Evolutionary conservation across 257 asterid species (phyloP).

Genomic region (Solanum sejunctum): DNA sequence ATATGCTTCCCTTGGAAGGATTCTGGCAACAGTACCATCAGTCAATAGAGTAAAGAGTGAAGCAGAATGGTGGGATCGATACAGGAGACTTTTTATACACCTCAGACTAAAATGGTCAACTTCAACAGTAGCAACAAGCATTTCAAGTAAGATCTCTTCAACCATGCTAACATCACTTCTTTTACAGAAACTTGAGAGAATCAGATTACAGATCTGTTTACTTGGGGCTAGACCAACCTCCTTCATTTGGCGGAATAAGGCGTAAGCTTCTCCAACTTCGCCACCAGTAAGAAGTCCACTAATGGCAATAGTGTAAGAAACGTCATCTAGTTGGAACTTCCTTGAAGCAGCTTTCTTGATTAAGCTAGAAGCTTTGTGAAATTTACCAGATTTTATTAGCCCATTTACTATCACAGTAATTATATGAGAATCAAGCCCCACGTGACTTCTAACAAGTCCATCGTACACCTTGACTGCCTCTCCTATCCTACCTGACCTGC

Average conservation of each 20-base stretch:
- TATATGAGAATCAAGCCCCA: constrained; percentile 33
- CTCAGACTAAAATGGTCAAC: constrained; percentile 19
- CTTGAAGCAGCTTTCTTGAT: constrained; percentile 30
- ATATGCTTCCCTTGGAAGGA: constrained; percentile 21
- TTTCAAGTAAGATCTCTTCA: constrained; percentile 33
- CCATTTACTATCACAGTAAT: constrained; percentile 48
- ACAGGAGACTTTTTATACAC: constrained; percentile 16
- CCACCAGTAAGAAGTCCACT: constrained; percentile 38
- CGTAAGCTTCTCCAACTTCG: constrained; percentile 37
- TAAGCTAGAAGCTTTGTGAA: constrained; percentile 22
- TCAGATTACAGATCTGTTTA: constrained; percentile 29
- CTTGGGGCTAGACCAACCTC: constrained; percentile 32
- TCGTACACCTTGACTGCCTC: constrained; percentile 51
- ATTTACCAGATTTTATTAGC: constrained; percentile 42
- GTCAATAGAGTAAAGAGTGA: constrained; percentile 1
- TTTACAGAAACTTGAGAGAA: constrained; percentile 40
- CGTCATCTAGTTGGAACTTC: constrained; percentile 40
- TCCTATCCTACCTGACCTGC: constrained; percentile 36
- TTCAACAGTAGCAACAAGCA: constrained; percentile 26
- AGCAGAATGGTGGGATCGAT: constrained; percentile 8
- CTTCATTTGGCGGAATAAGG: constrained; percentile 44
- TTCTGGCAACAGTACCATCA: constrained; percentile 21
- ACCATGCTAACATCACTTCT: constrained; percentile 27
- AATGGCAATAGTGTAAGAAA: constrained; percentile 43
- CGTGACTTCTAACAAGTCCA: constrained; percentile 33